Percentiles rank a stretch among this genome's conserved stretches.
Evolutionary conservation across 768 basidiomycete species (phyloP).

Genomic region (Macrolepiota dolichaula): DNA sequence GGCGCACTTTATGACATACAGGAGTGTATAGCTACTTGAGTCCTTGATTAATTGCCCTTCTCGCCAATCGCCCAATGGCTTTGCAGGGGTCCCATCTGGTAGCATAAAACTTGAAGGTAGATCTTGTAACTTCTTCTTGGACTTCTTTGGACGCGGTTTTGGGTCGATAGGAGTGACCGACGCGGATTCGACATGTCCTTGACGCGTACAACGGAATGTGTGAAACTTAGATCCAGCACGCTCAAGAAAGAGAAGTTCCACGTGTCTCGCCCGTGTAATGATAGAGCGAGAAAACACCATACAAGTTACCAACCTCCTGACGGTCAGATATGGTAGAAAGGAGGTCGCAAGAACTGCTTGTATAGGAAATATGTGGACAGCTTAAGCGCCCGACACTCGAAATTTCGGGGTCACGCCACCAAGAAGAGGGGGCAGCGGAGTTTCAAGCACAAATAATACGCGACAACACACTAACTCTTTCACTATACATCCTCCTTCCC

Average conservation of each 20-base stretch:
- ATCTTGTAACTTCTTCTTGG: conserved; percentile 50
- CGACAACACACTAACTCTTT: conserved; percentile 30
- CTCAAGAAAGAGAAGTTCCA: neutral
- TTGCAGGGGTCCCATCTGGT: conserved; percentile 40
- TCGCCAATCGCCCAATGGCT: conserved; percentile 40
- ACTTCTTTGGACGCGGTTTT: conserved; percentile 9
- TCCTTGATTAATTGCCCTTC: conserved; percentile 19
- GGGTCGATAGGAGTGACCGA: neutral
- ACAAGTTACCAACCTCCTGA: neutral
- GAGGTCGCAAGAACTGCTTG: neutral
- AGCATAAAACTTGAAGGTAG: conserved; percentile 47
- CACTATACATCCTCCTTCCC: conserved; percentile 22
- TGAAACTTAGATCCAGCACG: neutral
- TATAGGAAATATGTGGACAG: conserved; percentile 1
- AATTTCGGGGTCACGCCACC: conserved; percentile 27
- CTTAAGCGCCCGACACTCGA: neutral
- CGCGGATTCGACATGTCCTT: conserved; percentile 1
- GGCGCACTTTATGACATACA: neutral
- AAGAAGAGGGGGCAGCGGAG: conserved; percentile 27
- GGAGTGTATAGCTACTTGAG: conserved; percentile 6
- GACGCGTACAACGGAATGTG: conserved; percentile 9
- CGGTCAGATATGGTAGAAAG: neutral
- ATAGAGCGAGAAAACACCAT: conserved; percentile 8
- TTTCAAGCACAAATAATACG: conserved; percentile 29
- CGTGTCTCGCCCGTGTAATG: neutral